A percentile compares a stretch with the other conserved stretches of the same genome.
Conservation (phyloP, 148 eudicot species). For the Spergularia marina region DNA sequence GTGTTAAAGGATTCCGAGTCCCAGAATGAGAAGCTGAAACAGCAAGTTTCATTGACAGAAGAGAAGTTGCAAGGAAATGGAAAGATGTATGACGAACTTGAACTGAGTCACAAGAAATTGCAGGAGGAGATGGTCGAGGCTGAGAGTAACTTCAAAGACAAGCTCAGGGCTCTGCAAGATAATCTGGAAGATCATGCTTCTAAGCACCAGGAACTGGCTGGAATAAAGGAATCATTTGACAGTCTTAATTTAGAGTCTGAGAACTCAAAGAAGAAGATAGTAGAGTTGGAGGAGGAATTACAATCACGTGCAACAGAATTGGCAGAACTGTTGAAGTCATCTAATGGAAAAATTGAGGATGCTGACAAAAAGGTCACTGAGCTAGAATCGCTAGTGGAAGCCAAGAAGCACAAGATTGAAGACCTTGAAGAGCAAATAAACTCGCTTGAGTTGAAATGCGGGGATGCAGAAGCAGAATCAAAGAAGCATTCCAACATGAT, state of each 20-base stretch:
- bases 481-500: constrained; percentile 43
- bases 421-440: constrained; percentile 68
- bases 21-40: constrained; percentile 52
- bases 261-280: constrained; percentile 67
- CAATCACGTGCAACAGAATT: constrained; percentile 43
- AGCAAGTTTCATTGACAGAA: constrained; percentile 41
- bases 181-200: constrained; percentile 59
- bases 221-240: constrained; percentile 69
- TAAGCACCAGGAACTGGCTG: constrained; percentile 59
- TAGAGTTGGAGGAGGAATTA: constrained; percentile 62
- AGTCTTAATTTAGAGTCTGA: constrained; percentile 63
- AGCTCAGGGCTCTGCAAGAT: constrained; percentile 62
- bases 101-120: constrained; percentile 53
- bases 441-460: constrained; percentile 48
- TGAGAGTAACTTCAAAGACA: constrained; percentile 49
- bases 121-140: constrained; percentile 49
- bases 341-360: constrained; percentile 59
- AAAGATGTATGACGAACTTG: constrained; percentile 55
- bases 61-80: constrained; percentile 52
- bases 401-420: constrained; percentile 56
- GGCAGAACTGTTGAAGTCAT: constrained; percentile 55
- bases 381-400: constrained; percentile 54
- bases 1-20: constrained; percentile 60
- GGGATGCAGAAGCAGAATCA: constrained; percentile 51
- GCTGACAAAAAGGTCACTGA: constrained; percentile 55